Evolutionary conservation across 768 basidiomycete species (phyloP), one percentile per base, ranked within the genome.

Genomic region (Xerocomellus intermedius): DNA sequence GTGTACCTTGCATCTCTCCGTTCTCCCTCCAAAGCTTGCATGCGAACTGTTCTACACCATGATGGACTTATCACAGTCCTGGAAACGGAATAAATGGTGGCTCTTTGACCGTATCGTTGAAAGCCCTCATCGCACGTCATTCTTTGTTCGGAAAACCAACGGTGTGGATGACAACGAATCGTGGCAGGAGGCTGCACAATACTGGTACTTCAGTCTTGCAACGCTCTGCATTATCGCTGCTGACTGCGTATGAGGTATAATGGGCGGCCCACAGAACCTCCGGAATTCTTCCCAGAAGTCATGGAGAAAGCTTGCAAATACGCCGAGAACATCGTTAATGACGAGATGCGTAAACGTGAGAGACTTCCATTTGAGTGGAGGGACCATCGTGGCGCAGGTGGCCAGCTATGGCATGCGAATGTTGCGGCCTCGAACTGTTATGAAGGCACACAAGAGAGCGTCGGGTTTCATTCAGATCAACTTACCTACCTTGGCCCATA

Each of bases 401-500:
- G 52, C 16, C 67, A 67, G 36, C 58, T 70, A 8, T 93, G 91
- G 91, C 76, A 82, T 50, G 91, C 91, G 1, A 93, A 92, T 60
- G 90, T 93, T 22, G 91, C 91, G 4, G 91, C 90, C 1, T 83
- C 90, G 3, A 93, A 93, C 61, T 87, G 90, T 60, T 93, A 93
- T 56, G 82, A 86, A 65, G 90, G 90, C n/a, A 79, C 80, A 36
- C 85, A 86, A 64, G 90, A 91, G 68, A 83, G 84, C 47, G 91
- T 93, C 4, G 91, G 91, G 0, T 85, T 81, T 64, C 91, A 93
- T 66, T 85, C 90, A 5, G 91, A 93, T 68, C 87, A 88, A 50
- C 69, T 90, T 51, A 90, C 90, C 0, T 86, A 87, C 71, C 75
- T 93, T 8, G 91, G 91, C 10, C 91, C 91, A 14, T 91, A 86